Evolutionary conservation across 2,329 filamentous ascomycete genomes (phyloP), one percentile per base, ranked within the genome.

Genomic region (Aspergillus neotritici): DNA sequence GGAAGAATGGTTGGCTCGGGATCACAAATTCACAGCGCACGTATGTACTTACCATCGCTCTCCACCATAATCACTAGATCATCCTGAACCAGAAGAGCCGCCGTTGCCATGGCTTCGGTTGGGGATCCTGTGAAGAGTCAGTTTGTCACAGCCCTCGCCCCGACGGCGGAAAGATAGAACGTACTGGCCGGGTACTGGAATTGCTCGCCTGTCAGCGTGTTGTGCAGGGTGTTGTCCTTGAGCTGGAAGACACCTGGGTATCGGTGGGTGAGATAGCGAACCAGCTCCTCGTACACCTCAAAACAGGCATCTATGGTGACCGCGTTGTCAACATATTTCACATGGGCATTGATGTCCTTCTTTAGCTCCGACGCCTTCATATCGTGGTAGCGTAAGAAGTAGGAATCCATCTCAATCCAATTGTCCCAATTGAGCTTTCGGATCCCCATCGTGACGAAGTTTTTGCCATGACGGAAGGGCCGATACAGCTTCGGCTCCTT

Each of bases 341-440:
- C 25, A 14, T 48, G 46, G 32, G 42, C 46, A 3, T 50, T 31
- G 32, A 45, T 37, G 12, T 46, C 38, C 17, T 50, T 48, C 11
- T 48, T 45, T 17, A 50, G 17, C 13, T 49, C 47, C 1, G 47
- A 40, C 3, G 41, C 44, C 34, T 49, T 49, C 35, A 44, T 40
- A 40, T 49, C 47, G 28, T 49, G 47, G 29, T 48, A 48, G 9
- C 48, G 46, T 9, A 45, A 36, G n/a, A 48, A 50, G 14, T 50
- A 48, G 6, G 48, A 50, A 28, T 50, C 48, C 48, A 50, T 50
- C 31, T 50, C 48, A 9, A 50, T 48, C 48, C 48, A 50, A 31
- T 50, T 48, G 8, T 50, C 37, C 48, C 48, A 50, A 31, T 43
- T 34, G 14, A 50, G 37, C 33, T 50, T 48, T 15, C 48, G 46